Base-by-base conservation (phyloP, 1,284 basidiomycete genomes). In the Trametes pubescens region DNA sequence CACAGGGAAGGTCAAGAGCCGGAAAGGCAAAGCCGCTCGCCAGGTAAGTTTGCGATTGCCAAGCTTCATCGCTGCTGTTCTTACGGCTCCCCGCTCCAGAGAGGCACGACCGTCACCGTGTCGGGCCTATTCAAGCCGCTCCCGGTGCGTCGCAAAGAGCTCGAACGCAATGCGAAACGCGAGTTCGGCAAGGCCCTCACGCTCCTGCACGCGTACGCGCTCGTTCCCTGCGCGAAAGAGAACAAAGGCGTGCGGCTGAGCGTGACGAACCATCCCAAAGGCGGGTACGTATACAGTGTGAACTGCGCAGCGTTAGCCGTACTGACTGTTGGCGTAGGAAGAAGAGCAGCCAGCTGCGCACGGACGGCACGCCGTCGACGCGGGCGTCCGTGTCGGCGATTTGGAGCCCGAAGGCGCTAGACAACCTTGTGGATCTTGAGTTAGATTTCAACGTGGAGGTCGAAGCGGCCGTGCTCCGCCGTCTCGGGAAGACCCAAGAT, bases 91-190 rank as follows among this genome's bases (percentile, higher is more conserved):
- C 51, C 38, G 21, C 22, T 44, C 7, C 72, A 98, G 91, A 84
- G 91, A 61, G 98, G 98, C 1, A 99, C 97, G 0, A 98, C 96
- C 0, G 84, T 98, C 21, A 82, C 82, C 0, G 78, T 99, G 2
- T 82, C 85, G 0, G 87, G 88, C 11, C 82, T 99, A 4, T 99
- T 99, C 78, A 79, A 82, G 10, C 84, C 91, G 0, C 83, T 98
- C 0, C 95, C 98, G 0, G 98, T 99, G 2, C 86, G 98, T 2
- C 83, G 95, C 8, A 96, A 96, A 74, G 97, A 99, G 73, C 86
- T 99, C 51, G 91, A 96, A 73, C 86, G 94, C 62, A 96, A 97
- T 68, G 82, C 86, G 5, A 99, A 98, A 76, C 88, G 96, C 47
- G 96, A 99, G 73, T 97, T 92, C 74, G 87, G 87, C 4, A 98